Base-by-base conservation (phyloP, 1,284 basidiomycete species). In the Ceratobasidium sp. region DNA sequence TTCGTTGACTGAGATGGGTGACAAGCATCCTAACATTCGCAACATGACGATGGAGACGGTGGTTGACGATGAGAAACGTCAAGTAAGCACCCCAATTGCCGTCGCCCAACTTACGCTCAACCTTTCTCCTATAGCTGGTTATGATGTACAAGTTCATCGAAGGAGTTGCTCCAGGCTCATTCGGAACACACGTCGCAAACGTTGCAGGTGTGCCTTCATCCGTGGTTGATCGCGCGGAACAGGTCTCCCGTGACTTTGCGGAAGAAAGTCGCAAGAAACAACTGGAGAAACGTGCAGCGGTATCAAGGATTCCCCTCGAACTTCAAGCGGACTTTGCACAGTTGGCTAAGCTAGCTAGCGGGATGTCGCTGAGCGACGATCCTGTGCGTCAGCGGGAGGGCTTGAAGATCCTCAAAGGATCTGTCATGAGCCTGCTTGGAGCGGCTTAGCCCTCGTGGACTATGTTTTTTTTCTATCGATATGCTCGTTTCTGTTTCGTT, bases 31-130 rank as follows among this genome's bases (percentile, higher is more conserved):
- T 0, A 97, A 96, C 83, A 94, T 98, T 81, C 89, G 94, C 75
- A 94, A 92, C 80, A 97, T 97, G 92, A 92, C 97, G 84, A 98
- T 99, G 97, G 89, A 93, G 61, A 98, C 96, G 0, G 89, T 94
- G 73, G 93, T 98, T 1, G 94, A 98, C 82, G 95, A 98, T 76
- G 92, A 94, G 80, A 94, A 94, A 83, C 90, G 92, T 78, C 94
- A 95, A 85, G 95, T 94, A 79, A 73, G 81, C 28, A 26, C 33
- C 13, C 50, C 26, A n/a, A 9, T 46, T 52, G n/a, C 23, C 28
- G 17, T 17, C 42, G 33, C 23, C 15, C 5, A 26, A 44, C 50
- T 59, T 71, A 66, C 52, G 23, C 23, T 56, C 13, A 71, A 50
- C 48, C 23, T 33, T 44, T n/a, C 20, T n/a, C n/a, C 3, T 61